Conservation (phyloP, 768 basidiomycete genomes). For the Arthromyces matolae region DNA sequence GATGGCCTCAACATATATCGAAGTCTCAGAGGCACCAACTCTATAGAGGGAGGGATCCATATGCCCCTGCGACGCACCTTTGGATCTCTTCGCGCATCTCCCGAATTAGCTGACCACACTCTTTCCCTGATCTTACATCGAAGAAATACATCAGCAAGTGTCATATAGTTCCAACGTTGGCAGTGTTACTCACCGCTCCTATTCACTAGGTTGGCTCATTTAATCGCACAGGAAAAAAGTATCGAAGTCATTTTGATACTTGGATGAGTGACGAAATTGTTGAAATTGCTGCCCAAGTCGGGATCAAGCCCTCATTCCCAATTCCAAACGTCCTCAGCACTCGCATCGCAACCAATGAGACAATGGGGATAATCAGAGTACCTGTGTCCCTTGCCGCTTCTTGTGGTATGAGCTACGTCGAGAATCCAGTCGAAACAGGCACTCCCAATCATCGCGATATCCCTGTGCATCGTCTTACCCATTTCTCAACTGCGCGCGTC, state of each 20-base stretch:
- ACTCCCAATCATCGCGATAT: too few species aligned
- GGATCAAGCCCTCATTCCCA: neutral
- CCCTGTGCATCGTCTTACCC: too few species aligned
- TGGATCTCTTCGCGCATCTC: constrained; percentile 4
- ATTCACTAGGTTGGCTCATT: neutral
- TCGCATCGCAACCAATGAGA: too few species aligned
- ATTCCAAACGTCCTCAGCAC: too few species aligned
- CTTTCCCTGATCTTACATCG: neutral
- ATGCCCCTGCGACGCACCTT: neutral
- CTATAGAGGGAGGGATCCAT: constrained; percentile 1
- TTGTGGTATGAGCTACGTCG: too few species aligned
- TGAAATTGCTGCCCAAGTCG: neutral
- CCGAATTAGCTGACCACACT: neutral
- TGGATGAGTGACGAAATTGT: neutral
- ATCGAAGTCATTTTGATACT: neutral
- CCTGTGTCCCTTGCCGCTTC: too few species aligned
- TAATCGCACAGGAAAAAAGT: constrained; percentile 1
- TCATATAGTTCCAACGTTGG: neutral
- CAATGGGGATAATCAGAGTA: too few species aligned
- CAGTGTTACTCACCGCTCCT: neutral
- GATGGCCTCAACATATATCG: neutral
- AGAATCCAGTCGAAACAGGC: too few species aligned
- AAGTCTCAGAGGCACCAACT: neutral
- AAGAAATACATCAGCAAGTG: neutral
- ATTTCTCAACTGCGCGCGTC: too few species aligned